These are phyloP conservation scores for Thamnidium elegans DNA, from an alignment of 192 early-diverging fungal species.

Conservation along the genomic window DNA sequence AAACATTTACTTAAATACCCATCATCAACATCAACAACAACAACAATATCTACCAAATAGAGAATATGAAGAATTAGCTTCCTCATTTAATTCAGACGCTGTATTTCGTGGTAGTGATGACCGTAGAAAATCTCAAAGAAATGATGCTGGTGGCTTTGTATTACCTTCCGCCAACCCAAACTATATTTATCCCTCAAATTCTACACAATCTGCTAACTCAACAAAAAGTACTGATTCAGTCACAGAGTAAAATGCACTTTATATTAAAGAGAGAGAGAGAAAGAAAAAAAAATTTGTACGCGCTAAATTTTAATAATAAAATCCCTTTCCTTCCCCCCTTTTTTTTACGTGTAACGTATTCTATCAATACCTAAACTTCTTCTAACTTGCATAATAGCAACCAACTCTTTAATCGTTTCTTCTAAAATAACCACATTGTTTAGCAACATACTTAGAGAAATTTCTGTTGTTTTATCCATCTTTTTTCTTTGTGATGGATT, in stretches of 20 bases:
- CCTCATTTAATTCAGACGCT: slow-evolving; percentile 9
- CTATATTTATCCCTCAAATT: not conserved
- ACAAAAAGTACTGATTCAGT: not conserved
- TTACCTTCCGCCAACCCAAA: slow-evolving; percentile 16
- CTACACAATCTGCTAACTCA: not conserved
- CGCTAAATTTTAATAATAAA: no score
- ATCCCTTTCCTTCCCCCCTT: no score
- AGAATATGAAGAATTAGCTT: slow-evolving; percentile 32
- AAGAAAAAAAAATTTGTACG: no score
- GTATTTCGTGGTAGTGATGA: slow-evolving; percentile 19
- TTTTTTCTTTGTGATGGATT: slow-evolving; percentile 32
- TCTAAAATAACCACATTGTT: slow-evolving; percentile 93
- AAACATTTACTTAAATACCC: slow-evolving; percentile 9
- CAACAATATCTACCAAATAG: slow-evolving; percentile 30
- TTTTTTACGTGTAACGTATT: not conserved
- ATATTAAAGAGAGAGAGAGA: no score
- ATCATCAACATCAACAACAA: slow-evolving; percentile 20
- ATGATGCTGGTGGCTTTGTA: slow-evolving; percentile 28
- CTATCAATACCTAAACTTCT: slow-evolving; percentile 71
- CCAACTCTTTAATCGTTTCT: slow-evolving; percentile 88
- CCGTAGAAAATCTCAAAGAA: not conserved
- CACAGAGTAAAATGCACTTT: no score
- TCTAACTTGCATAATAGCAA: slow-evolving; percentile 80
- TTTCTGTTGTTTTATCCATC: slow-evolving; percentile 46
- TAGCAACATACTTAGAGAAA: slow-evolving; percentile 58